Evolutionary conservation across 78 protist species (phyloP), one percentile per base, ranked within the genome.

Genomic region (Guillardia theta): DNA sequence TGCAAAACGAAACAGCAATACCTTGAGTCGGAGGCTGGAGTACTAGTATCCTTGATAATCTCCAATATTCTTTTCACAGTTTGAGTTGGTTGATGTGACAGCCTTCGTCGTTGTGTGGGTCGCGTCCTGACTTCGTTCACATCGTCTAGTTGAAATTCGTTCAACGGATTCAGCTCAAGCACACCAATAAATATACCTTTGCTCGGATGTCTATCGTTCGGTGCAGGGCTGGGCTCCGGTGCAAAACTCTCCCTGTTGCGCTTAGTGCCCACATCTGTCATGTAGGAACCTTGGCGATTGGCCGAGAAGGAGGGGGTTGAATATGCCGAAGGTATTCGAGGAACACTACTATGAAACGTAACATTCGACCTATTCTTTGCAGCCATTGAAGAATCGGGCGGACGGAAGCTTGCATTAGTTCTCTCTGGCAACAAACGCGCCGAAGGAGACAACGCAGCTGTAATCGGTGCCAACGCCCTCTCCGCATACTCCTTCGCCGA

Each of bases 41-140:
- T 70, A 43, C 83, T 70, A 12, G 83, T 70, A 43, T 70, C 83
- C 41, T 70, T 70, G 83, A 70, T 70, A 43, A 70, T 70, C 45
- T 70, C 83, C 83, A 70, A 12, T 4, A 70, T 70, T 15, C 41
- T 4, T 43, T 24, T 12, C 45, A 70, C 83, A 36, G 83, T 70
- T 12, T 70, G 33, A 24, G 36, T 70, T 15, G 83, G 33, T 22
- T 70, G 70, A 24, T 30, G 6, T 15, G 36, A 12, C 45, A 70
- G 27, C 45, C 22, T 24, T 43, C 83, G n/a, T 70, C 83, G n/a
- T 43, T 70, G 83, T 43, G 83, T 24, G 10, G 83, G 83, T 24
- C 83, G 83, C 41, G 21, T 6, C 41, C 62, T 12, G 12, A 18
- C 62, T 53, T 12, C 62, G 18, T 53, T 12, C 18, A 53, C 18